Evolutionary conservation across 2,329 filamentous ascomycete genomes (phyloP).

Genomic region (Macrophomina phaseolina): DNA sequence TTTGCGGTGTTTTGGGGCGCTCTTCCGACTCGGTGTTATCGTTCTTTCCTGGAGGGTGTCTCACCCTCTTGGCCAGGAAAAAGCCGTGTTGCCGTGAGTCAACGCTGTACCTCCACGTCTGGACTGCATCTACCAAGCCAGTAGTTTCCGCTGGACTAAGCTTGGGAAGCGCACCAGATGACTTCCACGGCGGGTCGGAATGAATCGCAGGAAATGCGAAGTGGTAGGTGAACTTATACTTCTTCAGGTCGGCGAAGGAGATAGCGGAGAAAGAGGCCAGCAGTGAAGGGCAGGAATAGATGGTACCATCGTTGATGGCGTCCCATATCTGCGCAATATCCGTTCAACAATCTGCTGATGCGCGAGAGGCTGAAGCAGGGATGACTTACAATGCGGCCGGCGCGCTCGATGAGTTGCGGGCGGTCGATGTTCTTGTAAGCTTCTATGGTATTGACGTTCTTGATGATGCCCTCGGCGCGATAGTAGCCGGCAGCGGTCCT

Average conservation of each 20-base stretch:
- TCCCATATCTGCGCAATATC: constrained; percentile 83
- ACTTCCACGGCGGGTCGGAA: constrained; percentile 82
- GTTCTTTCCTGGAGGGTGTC: constrained; percentile 30
- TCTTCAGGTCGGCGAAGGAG: constrained; percentile 95
- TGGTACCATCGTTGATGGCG: constrained; percentile 93
- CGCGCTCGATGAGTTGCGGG: constrained; percentile 74
- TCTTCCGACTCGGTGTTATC: constrained; percentile 34
- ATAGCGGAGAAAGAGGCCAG: constrained; percentile 87
- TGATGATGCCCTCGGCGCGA: constrained; percentile 90
- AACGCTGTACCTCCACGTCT: constrained; percentile 84
- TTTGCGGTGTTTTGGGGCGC: constrained; percentile 50
- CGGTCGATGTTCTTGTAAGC: constrained; percentile 89
- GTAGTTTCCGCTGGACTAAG: constrained; percentile 75
- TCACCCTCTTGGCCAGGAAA: constrained; percentile 85
- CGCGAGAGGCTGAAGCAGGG: neutral
- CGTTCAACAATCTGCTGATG: neutral
- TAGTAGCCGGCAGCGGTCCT: constrained; percentile 68
- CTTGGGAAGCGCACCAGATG: constrained; percentile 41
- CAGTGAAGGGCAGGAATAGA: constrained; percentile 92
- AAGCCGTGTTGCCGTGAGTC: constrained; percentile 90
- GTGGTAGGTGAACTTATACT: constrained; percentile 98
- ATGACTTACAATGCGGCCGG: constrained; percentile 72
- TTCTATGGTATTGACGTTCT: constrained; percentile 94
- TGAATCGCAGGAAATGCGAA: constrained; percentile 95
- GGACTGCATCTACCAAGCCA: constrained; percentile 78